Conservation (phyloP, 2,329 filamentous ascomycete species). For the Trichoderma koningiopsis region DNA sequence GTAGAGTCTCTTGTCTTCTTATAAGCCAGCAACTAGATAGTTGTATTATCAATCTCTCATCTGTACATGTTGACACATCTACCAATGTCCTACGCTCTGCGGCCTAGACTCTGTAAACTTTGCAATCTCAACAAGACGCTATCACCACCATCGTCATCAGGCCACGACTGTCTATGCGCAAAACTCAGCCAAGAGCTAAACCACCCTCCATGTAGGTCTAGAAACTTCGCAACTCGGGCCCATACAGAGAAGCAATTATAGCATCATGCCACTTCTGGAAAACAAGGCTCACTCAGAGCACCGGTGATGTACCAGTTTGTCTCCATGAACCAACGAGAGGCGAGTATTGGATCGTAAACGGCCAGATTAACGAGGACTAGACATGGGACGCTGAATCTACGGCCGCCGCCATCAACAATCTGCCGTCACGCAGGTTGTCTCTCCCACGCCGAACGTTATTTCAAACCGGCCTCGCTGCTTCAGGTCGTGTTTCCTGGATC, state of each 20-base stretch:
- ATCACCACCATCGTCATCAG: neutral
- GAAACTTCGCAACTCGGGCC: neutral
- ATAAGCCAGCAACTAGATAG: neutral
- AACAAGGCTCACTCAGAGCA: neutral
- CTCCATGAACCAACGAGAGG: slow-evolving; percentile 20
- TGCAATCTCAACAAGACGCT: neutral
- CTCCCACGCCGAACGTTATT: neutral
- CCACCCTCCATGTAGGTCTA: neutral
- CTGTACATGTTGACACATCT: neutral
- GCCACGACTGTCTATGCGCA: neutral
- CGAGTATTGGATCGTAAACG: neutral
- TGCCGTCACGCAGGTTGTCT: neutral
- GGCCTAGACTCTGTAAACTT: neutral
- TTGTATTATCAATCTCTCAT: neutral
- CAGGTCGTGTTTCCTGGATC: neutral
- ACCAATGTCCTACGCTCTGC: neutral
- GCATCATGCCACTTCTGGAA: neutral
- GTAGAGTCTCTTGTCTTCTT: neutral
- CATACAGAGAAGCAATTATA: neutral
- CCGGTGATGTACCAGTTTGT: slow-evolving; percentile 4
- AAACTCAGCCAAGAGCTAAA: slow-evolving; percentile 5
- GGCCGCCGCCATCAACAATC: slow-evolving; percentile 12
- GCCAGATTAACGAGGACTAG: neutral
- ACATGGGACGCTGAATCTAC: neutral
- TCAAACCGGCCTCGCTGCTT: neutral